Conservation (phyloP, 2,329 filamentous ascomycete genomes). For the Trichoderma sp. region DNA sequence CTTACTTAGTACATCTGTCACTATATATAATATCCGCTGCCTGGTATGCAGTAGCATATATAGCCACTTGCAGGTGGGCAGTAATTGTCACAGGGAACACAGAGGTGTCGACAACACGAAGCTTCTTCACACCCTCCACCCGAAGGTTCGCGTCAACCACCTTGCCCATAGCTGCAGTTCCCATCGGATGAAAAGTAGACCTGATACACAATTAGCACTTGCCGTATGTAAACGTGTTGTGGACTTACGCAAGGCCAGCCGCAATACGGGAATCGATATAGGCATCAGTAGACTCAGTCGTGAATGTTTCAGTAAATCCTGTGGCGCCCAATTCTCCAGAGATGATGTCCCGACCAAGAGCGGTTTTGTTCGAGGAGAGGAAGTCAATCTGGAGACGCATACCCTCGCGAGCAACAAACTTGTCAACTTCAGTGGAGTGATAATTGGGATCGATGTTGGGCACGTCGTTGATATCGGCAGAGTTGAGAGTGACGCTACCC, state of each 20-base stretch:
- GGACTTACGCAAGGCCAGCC: constrained; percentile 1
- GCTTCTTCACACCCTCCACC: constrained; percentile 43
- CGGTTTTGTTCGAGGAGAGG: constrained; percentile 29
- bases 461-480: constrained; percentile 29
- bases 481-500: constrained; percentile 36
- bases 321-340: constrained; percentile 32
- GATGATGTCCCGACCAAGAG: constrained; percentile 32
- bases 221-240: not conserved
- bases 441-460: constrained; percentile 40
- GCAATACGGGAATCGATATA: constrained; percentile 37
- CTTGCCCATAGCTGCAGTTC: constrained; percentile 42
- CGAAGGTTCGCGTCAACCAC: constrained; percentile 49
- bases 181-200: constrained; percentile 38
- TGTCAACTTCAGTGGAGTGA: constrained; percentile 37
- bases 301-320: constrained; percentile 32
- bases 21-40: constrained; percentile 56
- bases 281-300: constrained; percentile 34
- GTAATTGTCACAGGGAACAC: constrained; percentile 41
- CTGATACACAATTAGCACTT: not conserved
- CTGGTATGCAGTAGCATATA: constrained; percentile 61
- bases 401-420: constrained; percentile 36
- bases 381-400: constrained; percentile 32
- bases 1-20: not conserved
- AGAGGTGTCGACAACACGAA: constrained; percentile 46
- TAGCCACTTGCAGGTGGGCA: constrained; percentile 51